These are phyloP conservation scores for Pseudevernia furfuracea DNA, from an alignment of 495 filamentous ascomycete genomes.

Conservation along the genomic window DNA sequence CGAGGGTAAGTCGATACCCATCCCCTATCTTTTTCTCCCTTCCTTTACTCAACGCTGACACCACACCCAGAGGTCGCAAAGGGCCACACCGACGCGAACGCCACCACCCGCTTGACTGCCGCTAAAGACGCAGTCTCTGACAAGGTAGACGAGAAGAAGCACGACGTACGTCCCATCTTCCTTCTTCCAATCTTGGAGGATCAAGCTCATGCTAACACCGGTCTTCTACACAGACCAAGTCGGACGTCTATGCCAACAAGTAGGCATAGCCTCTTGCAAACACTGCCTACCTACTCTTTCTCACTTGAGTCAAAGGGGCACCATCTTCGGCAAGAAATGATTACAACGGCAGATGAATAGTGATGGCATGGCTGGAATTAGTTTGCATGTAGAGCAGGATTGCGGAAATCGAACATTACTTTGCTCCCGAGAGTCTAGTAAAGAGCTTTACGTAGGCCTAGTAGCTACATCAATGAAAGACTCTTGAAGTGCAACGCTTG, in stretches of 20 bases:
- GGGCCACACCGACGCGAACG: constrained; percentile 40
- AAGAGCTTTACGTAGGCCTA: not conserved
- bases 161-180: constrained; percentile 28
- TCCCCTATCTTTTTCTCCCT: not conserved
- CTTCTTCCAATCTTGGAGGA: not conserved
- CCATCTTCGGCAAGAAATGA: not conserved
- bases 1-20: constrained; percentile 45
- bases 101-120: constrained; percentile 45
- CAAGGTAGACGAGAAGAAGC: constrained; percentile 50
- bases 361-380: not conserved
- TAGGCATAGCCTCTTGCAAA: constrained; percentile 5
- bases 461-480: constrained; percentile 5
- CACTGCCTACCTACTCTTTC: not conserved
- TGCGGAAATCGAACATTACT: not conserved
- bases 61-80: constrained; percentile 43
- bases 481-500: not conserved
- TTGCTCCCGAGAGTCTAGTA: not conserved
- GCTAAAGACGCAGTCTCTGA: constrained; percentile 49
- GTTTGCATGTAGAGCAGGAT: not conserved
- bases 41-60: constrained; percentile 10
- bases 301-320: constrained; percentile 2
- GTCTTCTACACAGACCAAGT: constrained; percentile 10
- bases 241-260: constrained; percentile 21
- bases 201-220: not conserved
- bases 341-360: not conserved